Evolutionary conservation across 2,329 filamentous ascomycete species (phyloP).

Genomic region (Cladobotryum protrusum): DNA sequence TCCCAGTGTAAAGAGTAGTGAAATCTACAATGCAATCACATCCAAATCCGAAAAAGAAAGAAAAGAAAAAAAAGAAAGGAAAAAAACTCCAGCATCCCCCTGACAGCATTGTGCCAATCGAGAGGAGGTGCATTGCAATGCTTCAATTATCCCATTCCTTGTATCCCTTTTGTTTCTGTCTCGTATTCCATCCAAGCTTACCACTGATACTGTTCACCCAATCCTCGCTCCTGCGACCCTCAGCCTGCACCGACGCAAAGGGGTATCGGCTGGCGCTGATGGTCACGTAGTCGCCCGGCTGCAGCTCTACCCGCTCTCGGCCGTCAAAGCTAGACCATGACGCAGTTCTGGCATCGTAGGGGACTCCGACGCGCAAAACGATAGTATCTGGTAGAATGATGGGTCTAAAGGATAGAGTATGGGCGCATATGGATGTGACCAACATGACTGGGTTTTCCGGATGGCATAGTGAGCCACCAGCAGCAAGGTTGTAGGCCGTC

Average conservation of each 20-base stretch:
- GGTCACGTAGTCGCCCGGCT: slow-evolving; percentile 76
- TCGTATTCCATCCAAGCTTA: slow-evolving; percentile 75
- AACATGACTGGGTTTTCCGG: slow-evolving; percentile 96
- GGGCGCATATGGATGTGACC: slow-evolving; percentile 87
- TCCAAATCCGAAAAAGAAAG: background rate
- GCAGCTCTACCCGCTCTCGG: slow-evolving; percentile 74
- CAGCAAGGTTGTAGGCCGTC: slow-evolving; percentile 92
- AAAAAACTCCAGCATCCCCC: background rate
- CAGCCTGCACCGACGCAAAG: slow-evolving; percentile 69
- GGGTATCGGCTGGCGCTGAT: slow-evolving; percentile 75
- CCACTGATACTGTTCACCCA: slow-evolving; percentile 77
- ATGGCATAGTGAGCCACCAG: slow-evolving; percentile 90
- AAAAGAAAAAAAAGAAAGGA: background rate
- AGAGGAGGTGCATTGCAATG: too few species aligned
- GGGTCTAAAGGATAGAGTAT: slow-evolving; percentile 92
- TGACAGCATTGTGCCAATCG: background rate
- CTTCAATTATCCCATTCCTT: slow-evolving; percentile 39
- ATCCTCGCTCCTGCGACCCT: slow-evolving; percentile 64
- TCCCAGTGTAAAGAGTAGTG: background rate
- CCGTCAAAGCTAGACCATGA: slow-evolving; percentile 99
- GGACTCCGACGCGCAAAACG: slow-evolving; percentile 86
- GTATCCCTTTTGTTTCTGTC: slow-evolving; percentile 66
- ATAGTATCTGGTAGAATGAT: slow-evolving; percentile 96
- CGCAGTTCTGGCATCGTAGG: slow-evolving; percentile 80
- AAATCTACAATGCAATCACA: background rate